A percentile compares a stretch with the other conserved stretches of the same genome.
phyloP scores from a whole-genome alignment of 2,329 filamentous ascomycete genomes.

The Trichophyton benhamiae region DNA sequence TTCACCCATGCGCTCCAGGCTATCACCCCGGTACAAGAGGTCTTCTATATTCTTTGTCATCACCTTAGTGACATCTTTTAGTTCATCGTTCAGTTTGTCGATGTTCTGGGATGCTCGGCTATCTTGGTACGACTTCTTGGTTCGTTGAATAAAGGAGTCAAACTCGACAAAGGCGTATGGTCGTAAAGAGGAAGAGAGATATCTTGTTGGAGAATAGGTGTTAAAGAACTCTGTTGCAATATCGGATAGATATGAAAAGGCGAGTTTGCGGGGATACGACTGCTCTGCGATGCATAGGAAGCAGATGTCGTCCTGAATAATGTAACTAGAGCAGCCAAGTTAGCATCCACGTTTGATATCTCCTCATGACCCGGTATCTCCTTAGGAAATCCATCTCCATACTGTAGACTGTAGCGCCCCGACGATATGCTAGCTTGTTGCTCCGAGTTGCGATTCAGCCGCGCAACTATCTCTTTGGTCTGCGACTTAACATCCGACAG shows the following conservation, averaged over 20 bases:
- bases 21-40: conserved; percentile 85
- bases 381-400: conserved; percentile 24
- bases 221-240: conserved; percentile 81
- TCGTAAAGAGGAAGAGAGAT: conserved; percentile 61
- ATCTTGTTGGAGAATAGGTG: conserved; percentile 62
- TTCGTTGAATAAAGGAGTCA: conserved; percentile 89
- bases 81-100: conserved; percentile 89
- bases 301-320: conserved; percentile 69
- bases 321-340: conserved; percentile 48
- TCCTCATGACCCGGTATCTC: not conserved
- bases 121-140: conserved; percentile 89
- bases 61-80: conserved; percentile 94
- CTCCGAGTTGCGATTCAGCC: conserved; percentile 78
- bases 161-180: conserved; percentile 98
- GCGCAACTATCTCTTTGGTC: conserved; percentile 77
- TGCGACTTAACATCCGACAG: conserved; percentile 82
- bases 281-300: conserved; percentile 90
- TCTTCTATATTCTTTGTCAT: conserved; percentile 99
- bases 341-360: not conserved
- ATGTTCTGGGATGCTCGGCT: conserved; percentile 82
- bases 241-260: conserved; percentile 95
- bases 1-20: conserved; percentile 92
- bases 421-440: conserved; percentile 86
- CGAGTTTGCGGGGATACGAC: conserved; percentile 92
- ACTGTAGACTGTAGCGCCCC: conserved; percentile 75